These are phyloP conservation scores for Lentinula sp. DNA, from an alignment of 768 basidiomycete genomes.

Conservation along the genomic window DNA sequence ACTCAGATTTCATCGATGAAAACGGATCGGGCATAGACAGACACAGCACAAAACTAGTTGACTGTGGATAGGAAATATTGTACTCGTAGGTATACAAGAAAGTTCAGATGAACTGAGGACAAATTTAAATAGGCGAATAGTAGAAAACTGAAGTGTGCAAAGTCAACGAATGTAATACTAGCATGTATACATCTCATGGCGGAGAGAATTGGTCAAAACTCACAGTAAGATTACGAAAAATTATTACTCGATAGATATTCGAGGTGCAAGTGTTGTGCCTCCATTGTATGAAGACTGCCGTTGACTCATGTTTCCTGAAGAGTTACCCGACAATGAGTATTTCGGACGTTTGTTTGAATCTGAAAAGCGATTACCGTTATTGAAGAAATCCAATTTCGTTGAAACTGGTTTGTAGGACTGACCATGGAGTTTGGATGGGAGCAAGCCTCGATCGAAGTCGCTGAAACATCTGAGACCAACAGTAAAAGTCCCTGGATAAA, in stretches of 20 bases:
- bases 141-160: not conserved
- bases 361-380: constrained; percentile 25
- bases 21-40: not conserved
- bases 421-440: constrained; percentile 70
- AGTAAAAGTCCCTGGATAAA: constrained; percentile 46
- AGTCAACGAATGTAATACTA: not conserved
- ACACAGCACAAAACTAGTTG: not conserved
- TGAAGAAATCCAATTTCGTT: constrained; percentile 23
- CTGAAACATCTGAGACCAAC: constrained; percentile 75
- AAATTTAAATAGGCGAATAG: not conserved
- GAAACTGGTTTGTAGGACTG: constrained; percentile 29
- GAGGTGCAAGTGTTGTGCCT: constrained; percentile 50
- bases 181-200: too few relatives aligned
- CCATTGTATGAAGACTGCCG: constrained; percentile 41
- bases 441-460: constrained; percentile 80
- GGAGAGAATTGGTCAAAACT: too few relatives aligned
- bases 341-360: constrained; percentile 43
- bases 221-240: not conserved
- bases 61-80: not conserved
- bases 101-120: not conserved
- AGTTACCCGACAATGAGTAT: constrained; percentile 31
- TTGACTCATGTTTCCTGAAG: constrained; percentile 38
- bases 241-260: constrained; percentile 73
- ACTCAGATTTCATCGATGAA: not conserved
- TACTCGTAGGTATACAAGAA: constrained; percentile 2